These are phyloP conservation scores for Talaromyces stipitatus DNA, from an alignment of 495 filamentous ascomycete species.

Conservation along the genomic window DNA sequence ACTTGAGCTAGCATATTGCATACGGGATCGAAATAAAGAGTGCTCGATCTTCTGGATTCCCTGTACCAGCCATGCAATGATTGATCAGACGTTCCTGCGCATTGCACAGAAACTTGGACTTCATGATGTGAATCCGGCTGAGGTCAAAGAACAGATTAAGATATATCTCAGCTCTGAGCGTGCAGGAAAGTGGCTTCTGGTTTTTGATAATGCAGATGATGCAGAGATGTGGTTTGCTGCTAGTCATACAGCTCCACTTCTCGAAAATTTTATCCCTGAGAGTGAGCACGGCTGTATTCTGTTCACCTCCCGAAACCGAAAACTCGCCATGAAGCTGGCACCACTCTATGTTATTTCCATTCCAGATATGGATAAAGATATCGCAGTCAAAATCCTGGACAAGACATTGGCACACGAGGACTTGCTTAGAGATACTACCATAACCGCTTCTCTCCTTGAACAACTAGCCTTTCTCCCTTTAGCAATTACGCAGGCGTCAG, in stretches of 20 bases:
- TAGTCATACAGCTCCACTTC: background rate
- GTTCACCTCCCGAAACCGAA: slow-evolving; percentile 34
- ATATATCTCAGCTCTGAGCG: no score
- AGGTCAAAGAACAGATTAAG: slow-evolving; percentile 20
- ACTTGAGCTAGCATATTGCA: no score
- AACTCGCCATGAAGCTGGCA: slow-evolving; percentile 12
- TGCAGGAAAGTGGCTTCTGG: no score
- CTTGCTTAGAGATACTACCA: slow-evolving; percentile 10
- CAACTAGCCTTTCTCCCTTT: slow-evolving; percentile 29
- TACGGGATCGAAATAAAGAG: no score
- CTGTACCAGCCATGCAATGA: slow-evolving; percentile 19
- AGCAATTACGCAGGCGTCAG: slow-evolving; percentile 34
- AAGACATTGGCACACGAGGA: slow-evolving; percentile 18
- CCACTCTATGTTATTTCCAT: slow-evolving; percentile 14
- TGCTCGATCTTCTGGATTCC: no score
- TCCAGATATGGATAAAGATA: slow-evolving; percentile 18
- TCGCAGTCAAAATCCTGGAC: slow-evolving; percentile 12
- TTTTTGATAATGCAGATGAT: no score
- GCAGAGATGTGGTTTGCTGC: slow-evolving; percentile 17
- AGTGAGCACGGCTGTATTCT: slow-evolving; percentile 24
- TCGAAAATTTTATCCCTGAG: slow-evolving; percentile 17
- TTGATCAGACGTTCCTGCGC: slow-evolving; percentile 31
- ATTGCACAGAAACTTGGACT: slow-evolving; percentile 23
- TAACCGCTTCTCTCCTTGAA: slow-evolving; percentile 15
- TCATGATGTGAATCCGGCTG: slow-evolving; percentile 10